Evolutionary conservation across 306 rosid species (phyloP), one percentile per base, ranked within the genome.

Genomic region (Dicorynia guianensis): DNA sequence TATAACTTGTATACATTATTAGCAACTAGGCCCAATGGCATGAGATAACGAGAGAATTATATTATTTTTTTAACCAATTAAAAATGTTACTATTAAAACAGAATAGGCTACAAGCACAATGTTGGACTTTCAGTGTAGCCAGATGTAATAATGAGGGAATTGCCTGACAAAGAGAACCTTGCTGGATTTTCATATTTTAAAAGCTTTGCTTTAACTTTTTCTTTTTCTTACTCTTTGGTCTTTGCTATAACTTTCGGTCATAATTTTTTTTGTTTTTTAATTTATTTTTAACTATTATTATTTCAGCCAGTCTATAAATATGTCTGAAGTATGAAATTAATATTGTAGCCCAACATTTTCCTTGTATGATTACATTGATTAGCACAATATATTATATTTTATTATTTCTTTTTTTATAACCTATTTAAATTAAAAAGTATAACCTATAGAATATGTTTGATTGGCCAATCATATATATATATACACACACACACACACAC

Each of bases 121-220:
- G 19, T 49, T 49, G 17, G 17, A 49, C 17, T 3, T 15, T 49
- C 18, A 13, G 6, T 49, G 17, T 5, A 12, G 55, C 6, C 17
- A 14, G 17, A 13, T 12, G 4, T 14, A 14, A 57, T 11, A 6
- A 18, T 6, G 20, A 17, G 20, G 20, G 50, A 64, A 72, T 13
- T 25, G 48, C 38, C 38, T 56, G 75, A 49, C 57, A 44, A 14
- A 7, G 75, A 79, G 71, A 66, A 79, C 69, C 47, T 49, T n/a
- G 36, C 17, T 40, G 33, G 14, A 15, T 65, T 58, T 73, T 50
- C 7, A 43, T 71, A 9, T 14, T 6, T 25, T 25, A 4, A 6
- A 6, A 56, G 43, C 47, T 46, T 40, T 6, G 18, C n/a, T n/a
- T 44, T 63, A 30, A 7, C 35, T 4, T 54, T 54, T 10, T 14